Evolutionary conservation across 148 eudicot genomes (phyloP), one percentile per base, ranked within the genome.

Genomic region (Spergularia marina): DNA sequence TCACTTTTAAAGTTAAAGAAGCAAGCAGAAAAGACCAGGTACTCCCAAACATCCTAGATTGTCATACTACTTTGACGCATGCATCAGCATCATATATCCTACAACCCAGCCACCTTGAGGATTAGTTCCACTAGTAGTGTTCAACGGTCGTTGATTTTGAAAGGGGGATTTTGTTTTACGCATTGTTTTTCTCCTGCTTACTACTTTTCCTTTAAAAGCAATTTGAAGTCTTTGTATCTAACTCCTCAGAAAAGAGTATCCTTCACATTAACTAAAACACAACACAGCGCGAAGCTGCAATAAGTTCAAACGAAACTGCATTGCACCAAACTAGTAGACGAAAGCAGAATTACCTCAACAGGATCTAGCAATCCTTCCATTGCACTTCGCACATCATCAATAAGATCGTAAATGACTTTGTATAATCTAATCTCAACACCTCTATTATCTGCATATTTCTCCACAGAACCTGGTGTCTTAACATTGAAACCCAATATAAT

Each of bases 341-440:
- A 39, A 73, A 80, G 49, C 21, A 78, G 55, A 75, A 74, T 82
- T 78, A 95, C 98, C 98, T 95, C 92, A 62, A 90, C 92, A 81
- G 96, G 77, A 54, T 95, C 94, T 77, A 95, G 82, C 70, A 95
- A 88, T 65, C 98, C 98, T 84, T 95, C 97, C 98, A 95, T 95
- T n/a, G 96, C 96, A 23, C 86, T 88, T 68, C 98, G 84, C 76
- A 95, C 85, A 54, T 95, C 98, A 86, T 92, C 97, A 83, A 95
- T 92, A 68, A 95, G 94, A 71, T 90, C 94, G 79, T 95, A 95
- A 63, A 95, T 92, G 74, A 95, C 91, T 85, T 75, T 92, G 60
- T 95, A 92, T 20, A 90, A 56, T 65, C 98, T 86, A 67, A 95
- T 86, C 76, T 95, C 98, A 75, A 90, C 86, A 30, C 91, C 88